Base-by-base conservation (phyloP, 2,329 filamentous ascomycete species). In the Amauroascus verrucosus region DNA sequence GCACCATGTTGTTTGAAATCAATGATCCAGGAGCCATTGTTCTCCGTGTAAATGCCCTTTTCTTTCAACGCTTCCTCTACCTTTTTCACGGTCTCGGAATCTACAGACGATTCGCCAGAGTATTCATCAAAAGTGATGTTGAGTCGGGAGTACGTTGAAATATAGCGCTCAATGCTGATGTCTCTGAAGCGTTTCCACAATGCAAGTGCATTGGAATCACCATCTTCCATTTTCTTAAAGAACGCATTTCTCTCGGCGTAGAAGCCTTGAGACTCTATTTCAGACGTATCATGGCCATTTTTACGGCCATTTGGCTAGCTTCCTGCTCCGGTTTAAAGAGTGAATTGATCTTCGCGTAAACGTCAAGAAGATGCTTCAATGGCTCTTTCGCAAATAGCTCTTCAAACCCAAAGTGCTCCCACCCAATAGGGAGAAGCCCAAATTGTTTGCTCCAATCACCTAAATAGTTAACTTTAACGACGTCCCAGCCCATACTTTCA, bases 361-460 rank as follows among this genome's bases (percentile, higher is more conserved):
- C 80, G 57, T 84, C 77, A 59, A 83, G 83, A 38, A 84, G 68
- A 64, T 84, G 81, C 62, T 79, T 80, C 61, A 83, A 82, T 0
- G 81, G 80, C 63, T 84, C 79, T 61, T 75, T 75, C 49, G 73
- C 66, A 33, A 84, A 69, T 60, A 77, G 75, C 58, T 81, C 78
- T 65, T 83, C 80, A 55, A 72, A 77, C 45, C 81, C 81, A 57
- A 79, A 84, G 58, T 75, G 73, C 61, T 81, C 76, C 64, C 80
- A 84, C 1, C 81, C 81, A 54, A 82, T 77, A 8, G 79, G 80
- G 48, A 83, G 68, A 32, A 84, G 72, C 61, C 81, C 81, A 57
- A 83, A 83, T 65, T 84, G 81, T 72, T 83, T 83, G 49, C 81
- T 81, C 81, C 81, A 84, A 63, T 84, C 81, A 57, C 81, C 81